Evolutionary conservation across 768 basidiomycete genomes (phyloP).

Genomic region (Calocera cornea): DNA sequence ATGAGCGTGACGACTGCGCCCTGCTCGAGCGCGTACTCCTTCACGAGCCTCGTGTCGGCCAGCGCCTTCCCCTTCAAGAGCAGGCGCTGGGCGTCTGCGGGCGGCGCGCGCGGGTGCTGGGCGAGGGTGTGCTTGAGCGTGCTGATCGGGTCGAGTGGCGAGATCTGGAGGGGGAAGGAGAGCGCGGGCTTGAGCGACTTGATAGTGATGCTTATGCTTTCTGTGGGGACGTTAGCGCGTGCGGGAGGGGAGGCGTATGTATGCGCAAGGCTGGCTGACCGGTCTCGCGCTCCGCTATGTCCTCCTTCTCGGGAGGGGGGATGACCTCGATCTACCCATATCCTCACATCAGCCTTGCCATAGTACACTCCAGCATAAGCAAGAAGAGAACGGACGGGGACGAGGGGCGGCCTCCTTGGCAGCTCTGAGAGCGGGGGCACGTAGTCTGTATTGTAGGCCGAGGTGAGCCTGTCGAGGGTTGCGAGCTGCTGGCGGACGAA

Average conservation of each 20-base stretch:
- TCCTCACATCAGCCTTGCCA: too few relatives aligned
- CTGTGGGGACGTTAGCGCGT: slow-evolving; percentile 12
- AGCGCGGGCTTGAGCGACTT: slow-evolving; percentile 85
- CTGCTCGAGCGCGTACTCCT: slow-evolving; percentile 75
- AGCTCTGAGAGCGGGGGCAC: background rate
- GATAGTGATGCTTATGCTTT: slow-evolving; percentile 58
- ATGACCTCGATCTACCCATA: background rate
- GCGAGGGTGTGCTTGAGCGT: slow-evolving; percentile 68
- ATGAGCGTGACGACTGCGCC: slow-evolving; percentile 76
- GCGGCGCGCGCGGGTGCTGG: slow-evolving; percentile 47
- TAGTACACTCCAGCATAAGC: too few relatives aligned
- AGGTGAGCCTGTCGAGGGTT: background rate
- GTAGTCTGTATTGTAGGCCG: background rate
- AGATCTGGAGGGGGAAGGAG: slow-evolving; percentile 55
- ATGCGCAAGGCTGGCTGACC: too few relatives aligned
- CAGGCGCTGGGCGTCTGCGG: slow-evolving; percentile 68
- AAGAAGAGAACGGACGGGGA: background rate
- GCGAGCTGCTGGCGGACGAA: background rate
- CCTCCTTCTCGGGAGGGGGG: background rate
- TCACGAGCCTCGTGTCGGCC: slow-evolving; percentile 72
- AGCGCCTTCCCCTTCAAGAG: slow-evolving; percentile 91
- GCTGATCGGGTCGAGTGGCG: slow-evolving; percentile 70
- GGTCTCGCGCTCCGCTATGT: background rate
- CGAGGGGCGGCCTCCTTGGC: background rate
- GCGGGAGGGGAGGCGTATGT: background rate